Evolutionary conservation across 169 alveolate genomes (phyloP).

Genomic region (Plasmodium inui): DNA sequence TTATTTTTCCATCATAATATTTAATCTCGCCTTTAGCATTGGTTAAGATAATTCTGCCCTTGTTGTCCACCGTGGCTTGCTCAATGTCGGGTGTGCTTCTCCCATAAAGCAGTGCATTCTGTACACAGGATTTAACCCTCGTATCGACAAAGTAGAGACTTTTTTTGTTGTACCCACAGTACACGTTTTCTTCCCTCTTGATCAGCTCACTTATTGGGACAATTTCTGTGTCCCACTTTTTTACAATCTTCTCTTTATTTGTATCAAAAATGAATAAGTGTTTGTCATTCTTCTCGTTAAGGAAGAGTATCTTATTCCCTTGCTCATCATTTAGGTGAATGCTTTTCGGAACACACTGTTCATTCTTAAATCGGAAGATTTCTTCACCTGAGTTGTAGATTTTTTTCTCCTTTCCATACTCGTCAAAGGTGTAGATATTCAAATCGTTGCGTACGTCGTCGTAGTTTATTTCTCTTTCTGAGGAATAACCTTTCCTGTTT

Average conservation of each 20-base stretch:
- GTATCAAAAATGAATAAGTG: constrained; percentile 57
- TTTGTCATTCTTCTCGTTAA: constrained; percentile 43
- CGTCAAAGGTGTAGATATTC: constrained; percentile 42
- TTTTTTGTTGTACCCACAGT: constrained; percentile 47
- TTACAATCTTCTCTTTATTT: constrained; percentile 25
- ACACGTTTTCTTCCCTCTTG: constrained; percentile 41
- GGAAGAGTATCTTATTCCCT: constrained; percentile 21
- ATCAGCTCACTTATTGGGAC: constrained; percentile 24
- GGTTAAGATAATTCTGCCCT: constrained; percentile 30
- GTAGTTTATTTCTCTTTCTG: neutral
- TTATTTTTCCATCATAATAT: constrained; percentile 70
- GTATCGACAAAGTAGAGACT: constrained; percentile 47
- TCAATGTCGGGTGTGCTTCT: constrained; percentile 38
- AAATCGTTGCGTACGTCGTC: constrained; percentile 28
- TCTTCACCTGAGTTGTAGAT: constrained; percentile 8
- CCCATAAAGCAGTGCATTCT: constrained; percentile 29
- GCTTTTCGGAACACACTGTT: constrained; percentile 54
- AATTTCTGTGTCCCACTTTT: constrained; percentile 38
- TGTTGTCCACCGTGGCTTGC: constrained; percentile 59
- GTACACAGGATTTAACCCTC: constrained; percentile 40
- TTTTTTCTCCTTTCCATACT: constrained; percentile 31
- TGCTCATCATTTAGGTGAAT: constrained; percentile 28
- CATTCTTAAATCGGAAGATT: constrained; percentile 19
- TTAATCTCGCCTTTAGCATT: constrained; percentile 40
- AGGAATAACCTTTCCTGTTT: neutral